Evolutionary conservation across 345 rosid genomes (phyloP).

Genomic region (Brassica nigra): DNA sequence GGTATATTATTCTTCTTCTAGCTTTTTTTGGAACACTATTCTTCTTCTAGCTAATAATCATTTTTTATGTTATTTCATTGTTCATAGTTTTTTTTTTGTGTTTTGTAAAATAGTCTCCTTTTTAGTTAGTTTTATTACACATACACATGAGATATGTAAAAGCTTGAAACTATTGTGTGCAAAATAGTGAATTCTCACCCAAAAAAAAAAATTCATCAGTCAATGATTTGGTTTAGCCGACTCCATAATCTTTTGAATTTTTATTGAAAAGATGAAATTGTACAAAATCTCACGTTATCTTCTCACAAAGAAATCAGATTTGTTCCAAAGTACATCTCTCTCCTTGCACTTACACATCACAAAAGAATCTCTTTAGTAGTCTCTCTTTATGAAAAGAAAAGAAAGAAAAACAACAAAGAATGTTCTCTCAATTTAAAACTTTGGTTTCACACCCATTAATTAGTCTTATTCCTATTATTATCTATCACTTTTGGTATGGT

Average conservation of each 20-base stretch:
- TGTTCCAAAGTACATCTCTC: conserved; percentile 35
- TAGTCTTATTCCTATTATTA: conserved; percentile 30
- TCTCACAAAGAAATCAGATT: conserved; percentile 38
- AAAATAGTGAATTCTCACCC: neutral
- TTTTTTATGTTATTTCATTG: neutral
- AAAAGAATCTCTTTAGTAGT: conserved; percentile 37
- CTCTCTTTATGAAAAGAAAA: conserved; percentile 45
- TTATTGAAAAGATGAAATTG: conserved; percentile 12
- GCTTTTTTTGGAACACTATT: neutral
- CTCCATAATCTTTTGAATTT: conserved; percentile 10
- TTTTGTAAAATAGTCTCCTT: neutral
- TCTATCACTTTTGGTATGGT: conserved; percentile 35
- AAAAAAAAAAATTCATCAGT: neutral
- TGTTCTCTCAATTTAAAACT: conserved; percentile 32
- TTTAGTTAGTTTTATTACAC: neutral
- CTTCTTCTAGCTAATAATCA: neutral
- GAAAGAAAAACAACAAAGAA: conserved; percentile 36
- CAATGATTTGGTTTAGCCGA: conserved; percentile 28
- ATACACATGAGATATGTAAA: neutral
- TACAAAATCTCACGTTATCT: conserved; percentile 42
- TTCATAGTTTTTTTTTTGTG: neutral
- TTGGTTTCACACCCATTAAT: conserved; percentile 34
- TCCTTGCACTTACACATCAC: conserved; percentile 34
- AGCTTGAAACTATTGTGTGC: neutral
- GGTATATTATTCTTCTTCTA: neutral